Evolutionary conservation across 495 filamentous ascomycete species (phyloP), one percentile per base, ranked within the genome.

Genomic region (Xylaria castorea): DNA sequence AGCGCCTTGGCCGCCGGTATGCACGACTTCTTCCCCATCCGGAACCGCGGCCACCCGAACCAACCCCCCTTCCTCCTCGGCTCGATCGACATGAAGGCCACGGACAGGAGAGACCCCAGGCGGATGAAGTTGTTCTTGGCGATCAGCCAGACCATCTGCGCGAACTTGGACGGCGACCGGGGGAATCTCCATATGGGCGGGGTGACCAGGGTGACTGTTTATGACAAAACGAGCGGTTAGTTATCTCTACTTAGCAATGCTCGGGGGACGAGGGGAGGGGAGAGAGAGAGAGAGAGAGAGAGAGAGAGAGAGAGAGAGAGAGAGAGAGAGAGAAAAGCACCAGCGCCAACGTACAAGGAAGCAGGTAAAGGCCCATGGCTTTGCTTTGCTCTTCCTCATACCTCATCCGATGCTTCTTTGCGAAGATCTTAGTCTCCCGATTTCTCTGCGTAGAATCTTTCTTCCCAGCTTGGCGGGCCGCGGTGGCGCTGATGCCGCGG

Each of bases 381-480:
- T 93, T 91, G 44, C 91, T 90, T 68, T 94, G 93, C 82, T 87
- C 94, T 77, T 92, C 91, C 67, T 94, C 94, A 80, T 92, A 93
- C 81, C 94, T 95, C 81, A 93, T 92, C 74, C 92, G 95, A 82
- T 5, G 2, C 5, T n/a, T 11, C 7, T 1, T 25, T 22, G n/a
- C 3, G 6, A 93, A 92, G 81, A 90, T 95, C 79, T 94, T 94
- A 93, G n/a, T 93, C 91, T 73, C 89, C 92, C 81, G 94, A 92
- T n/a, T n/a, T n/a, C n/a, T n/a, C n/a, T n/a, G n/a, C n/a, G n/a
- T n/a, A n/a, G n/a, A n/a, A n/a, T n/a, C n/a, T n/a, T n/a, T n/a
- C n/a, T n/a, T n/a, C n/a, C n/a, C n/a, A n/a, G n/a, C n/a, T n/a
- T n/a, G 46, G 57, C 53, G 34, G 34, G 68, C 46, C 8, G 68